Base-by-base conservation (phyloP, 108 stramenopile genomes). In the Bacterosira constricta region DNA sequence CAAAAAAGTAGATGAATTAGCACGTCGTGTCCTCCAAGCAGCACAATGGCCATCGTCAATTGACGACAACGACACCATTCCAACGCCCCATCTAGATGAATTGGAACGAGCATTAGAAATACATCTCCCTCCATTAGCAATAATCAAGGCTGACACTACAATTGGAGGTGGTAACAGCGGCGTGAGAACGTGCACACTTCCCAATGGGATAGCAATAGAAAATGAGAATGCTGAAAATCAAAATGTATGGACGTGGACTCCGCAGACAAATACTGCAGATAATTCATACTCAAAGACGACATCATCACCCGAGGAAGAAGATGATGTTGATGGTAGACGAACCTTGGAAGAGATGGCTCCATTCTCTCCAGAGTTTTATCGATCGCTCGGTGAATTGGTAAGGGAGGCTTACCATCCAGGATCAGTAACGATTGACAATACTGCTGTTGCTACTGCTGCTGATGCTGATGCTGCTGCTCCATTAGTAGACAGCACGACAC, bases 81-180 rank as follows among this genome's bases (percentile, higher is more conserved):
- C 77, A 3, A 78, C 69, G 0, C 77, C 77, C 8, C 51, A 66
- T 54, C 52, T 78, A 35, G 77, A 78, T 34, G 77, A 78, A 34
- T 36, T 78, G 32, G 77, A 78, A 58, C 34, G 64, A 58, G 63
- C 63, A 32, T 38, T 74, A 45, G 69, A 71, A 21, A 66, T 78
- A 46, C 2, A 46, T 34, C 34, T 57, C 42, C 18, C 27, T 31
- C 35, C 68, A 30, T 45, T 68, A 12, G 60, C 38, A 42, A 13
- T 20, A 46, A 30, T 29, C 4, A 47, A 47, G n/a, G n/a, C n/a
- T n/a, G n/a, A n/a, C n/a, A n/a, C n/a, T n/a, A n/a, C n/a, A n/a
- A n/a, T n/a, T n/a, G n/a, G n/a, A n/a, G n/a, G n/a, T n/a, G n/a
- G n/a, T n/a, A 42, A 18, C 12, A 53, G 27, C 30, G 34, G 39